phyloP scores from a whole-genome alignment of 2,329 filamentous ascomycete species.

The Monosporascus sp. region DNA sequence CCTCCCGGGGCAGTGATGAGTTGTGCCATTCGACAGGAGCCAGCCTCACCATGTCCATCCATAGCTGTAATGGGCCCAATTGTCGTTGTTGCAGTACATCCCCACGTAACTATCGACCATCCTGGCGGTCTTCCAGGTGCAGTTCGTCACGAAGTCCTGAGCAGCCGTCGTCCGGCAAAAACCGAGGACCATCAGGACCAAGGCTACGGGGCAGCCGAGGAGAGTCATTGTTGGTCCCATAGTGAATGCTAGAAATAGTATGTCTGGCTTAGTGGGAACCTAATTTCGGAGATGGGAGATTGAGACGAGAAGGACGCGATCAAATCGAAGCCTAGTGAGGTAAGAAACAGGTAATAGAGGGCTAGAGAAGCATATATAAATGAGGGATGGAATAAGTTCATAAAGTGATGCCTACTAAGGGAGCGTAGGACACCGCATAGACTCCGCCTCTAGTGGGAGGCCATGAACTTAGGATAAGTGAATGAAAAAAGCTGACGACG shows the following conservation, averaged over 20 bases:
- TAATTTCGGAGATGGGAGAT: too few relatives aligned
- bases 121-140: conserved; percentile 31
- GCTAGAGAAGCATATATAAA: too few relatives aligned
- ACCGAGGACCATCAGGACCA: conserved; percentile 10
- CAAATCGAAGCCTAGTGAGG: too few relatives aligned
- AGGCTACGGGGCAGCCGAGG: conserved; percentile 5
- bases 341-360: too few relatives aligned
- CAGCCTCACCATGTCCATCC: conserved; percentile 34
- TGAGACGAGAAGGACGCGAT: too few relatives aligned
- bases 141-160: conserved; percentile 29
- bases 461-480: too few relatives aligned
- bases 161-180: conserved; percentile 23
- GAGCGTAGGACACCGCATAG: too few relatives aligned
- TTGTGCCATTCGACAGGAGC: background rate
- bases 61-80: conserved; percentile 29
- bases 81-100: conserved; percentile 35
- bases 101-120: conserved; percentile 29
- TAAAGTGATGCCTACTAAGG: too few relatives aligned
- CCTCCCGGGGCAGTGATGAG: background rate
- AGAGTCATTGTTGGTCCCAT: conserved; percentile 1
- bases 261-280: background rate
- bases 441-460: too few relatives aligned
- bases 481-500: too few relatives aligned
- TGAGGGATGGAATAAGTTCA: too few relatives aligned
- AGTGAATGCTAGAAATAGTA: background rate